Conservation (phyloP, 1,284 basidiomycete species). For the Ustilago cynodontis region DNA sequence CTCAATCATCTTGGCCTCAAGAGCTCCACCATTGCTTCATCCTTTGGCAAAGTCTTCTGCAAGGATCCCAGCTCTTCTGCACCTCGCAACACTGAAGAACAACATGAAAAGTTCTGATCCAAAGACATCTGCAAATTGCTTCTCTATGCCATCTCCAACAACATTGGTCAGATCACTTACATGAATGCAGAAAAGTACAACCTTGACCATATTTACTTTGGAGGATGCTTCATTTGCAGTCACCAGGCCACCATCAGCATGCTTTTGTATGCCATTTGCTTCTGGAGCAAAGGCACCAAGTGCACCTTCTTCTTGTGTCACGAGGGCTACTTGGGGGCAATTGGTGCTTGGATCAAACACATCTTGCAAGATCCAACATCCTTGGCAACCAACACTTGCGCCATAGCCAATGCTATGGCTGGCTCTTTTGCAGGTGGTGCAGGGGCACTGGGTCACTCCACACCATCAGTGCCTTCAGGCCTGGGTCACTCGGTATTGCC, state of each 20-base stretch:
- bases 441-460: slow-evolving; percentile 23
- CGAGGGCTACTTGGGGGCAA: slow-evolving; percentile 92
- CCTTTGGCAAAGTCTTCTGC: slow-evolving; percentile 98
- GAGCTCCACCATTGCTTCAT: slow-evolving; percentile 96
- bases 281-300: slow-evolving; percentile 99
- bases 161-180: slow-evolving; percentile 99
- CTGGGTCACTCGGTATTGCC: slow-evolving; percentile 33
- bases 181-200: slow-evolving; percentile 99
- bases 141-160: slow-evolving; percentile 96
- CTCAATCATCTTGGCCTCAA: slow-evolving; percentile 79
- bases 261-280: slow-evolving; percentile 97
- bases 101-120: slow-evolving; percentile 81
- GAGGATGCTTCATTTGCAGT: slow-evolving; percentile 97
- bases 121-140: slow-evolving; percentile 92
- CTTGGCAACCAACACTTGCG: slow-evolving; percentile 14
- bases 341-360: slow-evolving; percentile 69
- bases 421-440: slow-evolving; percentile 12
- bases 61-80: slow-evolving; percentile 72
- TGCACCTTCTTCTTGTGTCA: slow-evolving; percentile 95
- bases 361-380: slow-evolving; percentile 47
- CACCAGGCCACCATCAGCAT: slow-evolving; percentile 98
- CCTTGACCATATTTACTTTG: slow-evolving; percentile 97
- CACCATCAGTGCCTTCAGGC: slow-evolving; percentile 33
- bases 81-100: slow-evolving; percentile 40
- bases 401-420: slow-evolving; percentile 34